These are phyloP conservation scores for Baudoinia panamericana DNA, from an alignment of 495 filamentous ascomycete genomes.

Conservation along the genomic window DNA sequence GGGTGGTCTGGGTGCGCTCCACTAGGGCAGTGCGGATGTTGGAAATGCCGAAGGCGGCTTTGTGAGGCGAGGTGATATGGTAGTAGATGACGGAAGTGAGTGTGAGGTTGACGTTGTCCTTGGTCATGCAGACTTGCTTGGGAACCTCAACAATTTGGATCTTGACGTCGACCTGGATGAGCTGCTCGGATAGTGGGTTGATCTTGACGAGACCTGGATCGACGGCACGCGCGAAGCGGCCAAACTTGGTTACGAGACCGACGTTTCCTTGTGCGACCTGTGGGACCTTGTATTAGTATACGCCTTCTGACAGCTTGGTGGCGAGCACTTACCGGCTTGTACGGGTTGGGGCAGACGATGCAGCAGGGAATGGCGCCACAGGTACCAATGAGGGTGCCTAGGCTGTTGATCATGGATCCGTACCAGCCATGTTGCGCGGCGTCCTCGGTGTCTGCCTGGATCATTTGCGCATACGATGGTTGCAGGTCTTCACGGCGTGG, in stretches of 20 bases:
- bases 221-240: slow-evolving; percentile 90
- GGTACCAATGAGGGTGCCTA: slow-evolving; percentile 67
- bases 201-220: slow-evolving; percentile 96
- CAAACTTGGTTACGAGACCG: slow-evolving; percentile 88
- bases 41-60: slow-evolving; percentile 90
- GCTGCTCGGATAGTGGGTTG: slow-evolving; percentile 85
- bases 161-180: slow-evolving; percentile 94
- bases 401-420: slow-evolving; percentile 65
- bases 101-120: slow-evolving; percentile 91
- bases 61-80: slow-evolving; percentile 89
- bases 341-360: slow-evolving; percentile 86
- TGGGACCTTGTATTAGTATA: no score
- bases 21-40: slow-evolving; percentile 90
- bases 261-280: slow-evolving; percentile 30
- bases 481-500: slow-evolving; percentile 75
- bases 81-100: slow-evolving; percentile 99
- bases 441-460: slow-evolving; percentile 54
- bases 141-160: slow-evolving; percentile 98
- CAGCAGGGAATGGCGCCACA: slow-evolving; percentile 87
- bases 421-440: slow-evolving; percentile 77
- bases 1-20: slow-evolving; percentile 94
- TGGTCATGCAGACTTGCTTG: slow-evolving; percentile 97
- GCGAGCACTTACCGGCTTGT: no score
- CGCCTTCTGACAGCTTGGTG: no score
- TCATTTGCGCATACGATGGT: slow-evolving; percentile 66